Evolutionary conservation across 768 basidiomycete genomes (phyloP).

Genomic region (Coprinellus micaceus): DNA sequence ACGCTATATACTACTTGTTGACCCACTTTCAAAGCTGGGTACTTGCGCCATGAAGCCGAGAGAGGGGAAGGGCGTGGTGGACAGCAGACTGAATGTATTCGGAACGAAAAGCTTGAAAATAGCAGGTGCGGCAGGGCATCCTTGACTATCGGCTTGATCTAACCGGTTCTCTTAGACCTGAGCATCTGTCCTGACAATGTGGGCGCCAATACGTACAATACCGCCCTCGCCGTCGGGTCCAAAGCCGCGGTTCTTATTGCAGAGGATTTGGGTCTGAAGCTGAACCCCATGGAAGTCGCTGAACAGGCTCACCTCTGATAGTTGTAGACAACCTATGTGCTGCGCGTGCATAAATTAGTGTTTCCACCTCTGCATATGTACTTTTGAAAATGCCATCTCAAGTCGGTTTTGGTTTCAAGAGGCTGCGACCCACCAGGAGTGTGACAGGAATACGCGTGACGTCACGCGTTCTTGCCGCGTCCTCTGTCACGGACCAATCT

Average conservation of each 20-base stretch:
- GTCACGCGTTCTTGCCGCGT: slow-evolving; percentile 5
- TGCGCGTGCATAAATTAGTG: too few relatives aligned
- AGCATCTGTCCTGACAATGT: slow-evolving; percentile 40
- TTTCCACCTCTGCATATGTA: too few relatives aligned
- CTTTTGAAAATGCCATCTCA: background rate
- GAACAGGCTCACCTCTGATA: too few relatives aligned
- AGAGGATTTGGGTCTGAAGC: slow-evolving; percentile 40
- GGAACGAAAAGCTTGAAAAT: slow-evolving; percentile 56
- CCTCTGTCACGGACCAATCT: background rate
- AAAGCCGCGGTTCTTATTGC: slow-evolving; percentile 60
- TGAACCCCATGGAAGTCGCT: background rate
- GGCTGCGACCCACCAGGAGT: too few relatives aligned
- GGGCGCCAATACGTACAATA: slow-evolving; percentile 40
- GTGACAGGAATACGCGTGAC: slow-evolving; percentile 2
- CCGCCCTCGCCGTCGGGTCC: slow-evolving; percentile 50
- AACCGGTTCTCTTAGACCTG: slow-evolving; percentile 24
- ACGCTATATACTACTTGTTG: background rate
- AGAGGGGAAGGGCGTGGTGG: slow-evolving; percentile 57
- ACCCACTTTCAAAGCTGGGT: slow-evolving; percentile 40
- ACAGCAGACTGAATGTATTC: slow-evolving; percentile 60
- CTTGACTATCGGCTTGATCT: background rate
- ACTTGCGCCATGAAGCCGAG: slow-evolving; percentile 68
- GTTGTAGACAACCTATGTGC: too few relatives aligned
- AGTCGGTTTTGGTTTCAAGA: background rate
- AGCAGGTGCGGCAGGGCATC: slow-evolving; percentile 34